Evolutionary conservation across 345 rosid species (phyloP).

Genomic region (Salix suchowensis): DNA sequence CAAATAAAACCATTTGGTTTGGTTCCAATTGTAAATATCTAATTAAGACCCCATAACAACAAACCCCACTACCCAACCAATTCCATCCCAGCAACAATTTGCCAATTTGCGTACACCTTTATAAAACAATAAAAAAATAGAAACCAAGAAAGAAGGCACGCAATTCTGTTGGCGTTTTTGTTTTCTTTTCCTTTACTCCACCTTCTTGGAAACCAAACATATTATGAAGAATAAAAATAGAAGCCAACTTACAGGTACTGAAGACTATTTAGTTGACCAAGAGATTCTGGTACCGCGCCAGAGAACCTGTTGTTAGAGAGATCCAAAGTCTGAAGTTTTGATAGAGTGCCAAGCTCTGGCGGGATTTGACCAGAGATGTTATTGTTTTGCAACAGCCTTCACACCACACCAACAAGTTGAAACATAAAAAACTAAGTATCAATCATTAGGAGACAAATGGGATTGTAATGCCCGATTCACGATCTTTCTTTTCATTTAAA

Average conservation of each 20-base stretch:
- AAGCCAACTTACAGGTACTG: conserved; percentile 63
- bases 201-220: conserved; percentile 23
- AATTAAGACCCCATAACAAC: neutral
- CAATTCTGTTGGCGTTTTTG: neutral
- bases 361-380: conserved; percentile 83
- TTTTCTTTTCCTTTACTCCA: neutral
- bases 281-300: conserved; percentile 50
- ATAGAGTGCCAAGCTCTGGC: conserved; percentile 55
- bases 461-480: neutral
- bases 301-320: conserved; percentile 72
- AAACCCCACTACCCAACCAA: neutral
- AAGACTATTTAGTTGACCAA: conserved; percentile 54
- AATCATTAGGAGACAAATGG: neutral
- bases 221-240: neutral
- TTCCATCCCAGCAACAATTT: neutral
- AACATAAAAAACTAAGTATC: conserved; percentile 2
- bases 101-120: neutral
- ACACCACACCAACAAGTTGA: conserved; percentile 17
- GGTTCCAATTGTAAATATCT: neutral
- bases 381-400: conserved; percentile 87
- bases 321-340: conserved; percentile 76
- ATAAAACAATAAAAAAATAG: neutral
- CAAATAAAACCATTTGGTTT: neutral
- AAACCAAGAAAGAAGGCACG: neutral
- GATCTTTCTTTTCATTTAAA: neutral